Conservation (phyloP, 192 early-diverging fungal genomes). For the Backusella luteola region DNA sequence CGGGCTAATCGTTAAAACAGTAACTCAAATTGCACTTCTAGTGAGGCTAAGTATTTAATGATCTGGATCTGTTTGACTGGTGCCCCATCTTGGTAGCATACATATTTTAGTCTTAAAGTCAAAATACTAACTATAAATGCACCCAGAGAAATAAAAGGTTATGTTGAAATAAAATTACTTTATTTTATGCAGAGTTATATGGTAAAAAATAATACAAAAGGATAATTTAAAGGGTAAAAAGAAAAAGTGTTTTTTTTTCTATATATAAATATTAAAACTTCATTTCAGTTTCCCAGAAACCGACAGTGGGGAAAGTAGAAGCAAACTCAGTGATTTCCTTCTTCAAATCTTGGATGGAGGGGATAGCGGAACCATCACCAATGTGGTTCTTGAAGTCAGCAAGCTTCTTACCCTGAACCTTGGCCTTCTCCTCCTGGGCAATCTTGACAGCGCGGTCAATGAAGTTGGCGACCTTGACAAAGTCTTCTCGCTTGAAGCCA, state of each 20-base stretch:
- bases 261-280: conserved; percentile 29
- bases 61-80: background rate
- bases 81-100: background rate
- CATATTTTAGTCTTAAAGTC: background rate
- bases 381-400: conserved; percentile 88
- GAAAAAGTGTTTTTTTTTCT: background rate
- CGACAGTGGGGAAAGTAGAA: conserved; percentile 84
- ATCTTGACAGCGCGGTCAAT: conserved; percentile 87
- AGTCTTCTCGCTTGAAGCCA: conserved; percentile 84
- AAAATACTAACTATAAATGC: background rate
- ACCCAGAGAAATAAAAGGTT: background rate
- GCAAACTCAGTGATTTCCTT: conserved; percentile 83
- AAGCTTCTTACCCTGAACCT: conserved; percentile 69
- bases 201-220: background rate
- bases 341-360: conserved; percentile 67
- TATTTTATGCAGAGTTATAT: background rate
- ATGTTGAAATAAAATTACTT: background rate
- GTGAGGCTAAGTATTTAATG: background rate
- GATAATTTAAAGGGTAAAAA: conserved; percentile 1
- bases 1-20: no score
- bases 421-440: conserved; percentile 65
- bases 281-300: conserved; percentile 77
- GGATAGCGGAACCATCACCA: conserved; percentile 61
- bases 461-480: conserved; percentile 82
- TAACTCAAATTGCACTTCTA: background rate